These are phyloP conservation scores for Tilletiopsis washingtonensis DNA, from an alignment of 1,284 basidiomycete species.

Conservation along the genomic window DNA sequence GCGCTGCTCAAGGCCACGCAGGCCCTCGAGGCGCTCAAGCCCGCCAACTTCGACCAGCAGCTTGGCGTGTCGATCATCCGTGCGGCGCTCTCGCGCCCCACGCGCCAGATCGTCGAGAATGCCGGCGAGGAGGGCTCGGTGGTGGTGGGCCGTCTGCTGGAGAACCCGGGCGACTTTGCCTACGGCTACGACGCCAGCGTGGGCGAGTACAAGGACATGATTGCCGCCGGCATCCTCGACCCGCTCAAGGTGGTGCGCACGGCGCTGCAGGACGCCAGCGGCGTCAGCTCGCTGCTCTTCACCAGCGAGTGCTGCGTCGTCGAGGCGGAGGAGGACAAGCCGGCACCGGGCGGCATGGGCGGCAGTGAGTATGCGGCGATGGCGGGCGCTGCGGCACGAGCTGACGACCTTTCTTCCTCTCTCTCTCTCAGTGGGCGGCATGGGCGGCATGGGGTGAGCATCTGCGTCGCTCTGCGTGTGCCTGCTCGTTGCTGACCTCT, in stretches of 20 bases:
- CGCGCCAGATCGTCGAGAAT: slow-evolving; percentile 84
- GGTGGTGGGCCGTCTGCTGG: slow-evolving; percentile 65
- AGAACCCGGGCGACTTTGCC: slow-evolving; percentile 42
- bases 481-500: too few species aligned
- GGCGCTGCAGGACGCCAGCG: slow-evolving; percentile 36
- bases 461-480: too few species aligned
- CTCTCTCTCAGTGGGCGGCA: too few species aligned
- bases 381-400: too few species aligned
- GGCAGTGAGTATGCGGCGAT: too few species aligned
- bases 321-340: slow-evolving; percentile 74
- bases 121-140: slow-evolving; percentile 91
- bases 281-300: slow-evolving; percentile 77
- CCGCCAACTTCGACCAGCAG: slow-evolving; percentile 94
- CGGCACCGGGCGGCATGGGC: slow-evolving; percentile 48
- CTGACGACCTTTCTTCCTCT: too few species aligned
- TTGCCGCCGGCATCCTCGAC: slow-evolving; percentile 81
- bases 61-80: slow-evolving; percentile 90
- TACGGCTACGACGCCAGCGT: slow-evolving; percentile 81
- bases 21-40: slow-evolving; percentile 67
- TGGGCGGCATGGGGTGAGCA: slow-evolving; percentile 43
- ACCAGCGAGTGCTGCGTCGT: slow-evolving; percentile 90
- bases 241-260: slow-evolving; percentile 45
- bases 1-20: slow-evolving; percentile 83
- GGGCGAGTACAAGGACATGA: slow-evolving; percentile 90
- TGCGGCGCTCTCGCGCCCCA: slow-evolving; percentile 67